A percentile compares a stretch with the other conserved stretches of the same genome.
These are phyloP conservation scores for Eremothecium gossypii DNA, from an alignment of 1,139 yeast genomes.

Conservation along the genomic window DNA sequence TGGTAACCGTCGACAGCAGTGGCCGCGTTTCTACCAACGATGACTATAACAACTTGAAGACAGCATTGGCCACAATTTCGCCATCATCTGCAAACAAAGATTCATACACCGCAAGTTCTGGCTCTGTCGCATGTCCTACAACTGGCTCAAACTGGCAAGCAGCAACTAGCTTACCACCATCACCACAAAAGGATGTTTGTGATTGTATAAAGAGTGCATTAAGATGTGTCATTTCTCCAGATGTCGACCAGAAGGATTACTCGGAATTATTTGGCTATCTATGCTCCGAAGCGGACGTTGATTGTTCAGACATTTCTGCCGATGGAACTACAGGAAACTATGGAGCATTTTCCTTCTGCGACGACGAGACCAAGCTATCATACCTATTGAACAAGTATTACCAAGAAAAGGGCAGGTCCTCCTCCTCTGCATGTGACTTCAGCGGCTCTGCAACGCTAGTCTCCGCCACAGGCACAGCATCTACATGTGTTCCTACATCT, in stretches of 20 bases:
- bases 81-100: constrained; percentile 51
- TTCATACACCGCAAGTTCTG: constrained; percentile 39
- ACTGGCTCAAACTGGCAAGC: constrained; percentile 48
- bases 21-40: constrained; percentile 47
- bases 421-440: constrained; percentile 53
- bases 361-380: constrained; percentile 50
- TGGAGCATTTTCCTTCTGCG: constrained; percentile 60
- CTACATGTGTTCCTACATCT: constrained; percentile 37
- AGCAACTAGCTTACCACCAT: constrained; percentile 58
- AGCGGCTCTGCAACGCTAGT: constrained; percentile 51
- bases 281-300: constrained; percentile 38
- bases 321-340: constrained; percentile 55
- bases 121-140: constrained; percentile 46
- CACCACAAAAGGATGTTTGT: constrained; percentile 58
- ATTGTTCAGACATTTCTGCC: constrained; percentile 45
- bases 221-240: constrained; percentile 44
- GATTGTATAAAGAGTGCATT: constrained; percentile 47
- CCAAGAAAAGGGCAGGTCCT: constrained; percentile 35
- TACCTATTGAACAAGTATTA: constrained; percentile 61
- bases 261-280: constrained; percentile 46
- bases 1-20: constrained; percentile 47
- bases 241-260: constrained; percentile 44
- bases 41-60: constrained; percentile 48
- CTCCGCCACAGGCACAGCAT: constrained; percentile 44
- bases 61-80: constrained; percentile 44